Evolutionary conservation across 352 stramenopile species (phyloP), one percentile per base, ranked within the genome.

Genomic region (Phytophthora fragariaefolia): DNA sequence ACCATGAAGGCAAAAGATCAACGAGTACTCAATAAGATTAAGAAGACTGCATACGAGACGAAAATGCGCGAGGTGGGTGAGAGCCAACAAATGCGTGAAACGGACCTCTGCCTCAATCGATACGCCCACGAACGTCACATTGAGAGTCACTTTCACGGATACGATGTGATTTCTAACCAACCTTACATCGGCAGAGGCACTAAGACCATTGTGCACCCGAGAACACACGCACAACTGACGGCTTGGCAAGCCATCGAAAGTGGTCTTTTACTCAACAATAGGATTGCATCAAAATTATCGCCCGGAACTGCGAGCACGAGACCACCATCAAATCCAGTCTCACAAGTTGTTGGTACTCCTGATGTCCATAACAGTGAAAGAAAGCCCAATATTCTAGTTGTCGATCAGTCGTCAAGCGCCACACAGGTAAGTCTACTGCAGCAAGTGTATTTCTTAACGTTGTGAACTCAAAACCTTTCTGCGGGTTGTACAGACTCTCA

Each of bases 151-250:
- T 66, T 79, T 17, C 85, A 93, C 48, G 81, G 82, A 45, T 91
- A 82, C 36, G 79, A 93, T 24, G 80, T 84, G 18, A 69, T 93
- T 34, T 85, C 85, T 0, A 90, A 93, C 58, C 67, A 90, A 28
- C 48, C 72, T 3, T 91, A 84, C 22, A 63, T 69, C 1, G 85
- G 85, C 1, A 70, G 77, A 60, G 53, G 85, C 20, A 69, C 77
- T 12, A 90, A 91, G 49, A 36, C 62, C 1, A 79, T 67, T 13
- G 63, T 82, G 46, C 58, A 81, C 15, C 75, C 77, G 23, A 64
- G 81, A 18, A 90, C 82, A 9, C 76, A 90, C n/a, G 63, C 71
- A 45, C 26, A 73, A 4, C 60, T 80, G 9, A 63, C 71, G 0
- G 69, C 73, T 0, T 92, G 81, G 83, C 66, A 83, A 58, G 75